Base-by-base conservation (phyloP, 2,329 filamentous ascomycete species). In the Dactylonectria estremocensis region DNA sequence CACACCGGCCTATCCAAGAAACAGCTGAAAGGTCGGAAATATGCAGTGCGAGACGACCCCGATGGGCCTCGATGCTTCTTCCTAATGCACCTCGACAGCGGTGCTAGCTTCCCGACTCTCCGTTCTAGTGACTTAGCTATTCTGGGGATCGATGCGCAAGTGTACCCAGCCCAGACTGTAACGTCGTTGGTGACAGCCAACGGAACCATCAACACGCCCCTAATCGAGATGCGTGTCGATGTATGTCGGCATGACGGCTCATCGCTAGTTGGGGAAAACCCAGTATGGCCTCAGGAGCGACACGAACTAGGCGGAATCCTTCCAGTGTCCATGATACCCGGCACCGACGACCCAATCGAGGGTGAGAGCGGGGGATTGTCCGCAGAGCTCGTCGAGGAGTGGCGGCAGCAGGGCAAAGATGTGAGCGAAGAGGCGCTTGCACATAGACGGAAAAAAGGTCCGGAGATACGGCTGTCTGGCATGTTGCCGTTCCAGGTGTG, bases 401-500 rank as follows among this genome's bases (percentile, higher is more conserved):
- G 43, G n/a, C 22, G 45, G 33, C 49, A 50, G 14, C 54, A 65
- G 9, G 74, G 71, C 13, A 58, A 68, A n/a, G 57, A 72, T 28
- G 49, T 73, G 6, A 73, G 70, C 8, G 70, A 76, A 24, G 33
- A 61, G 5, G 57, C 68, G 10, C 48, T 75, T 31, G 74, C 74
- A 7, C 35, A 37, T 14, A 66, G 72, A 3, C 40, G 58, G n/a
- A 69, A 62, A 58, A 57, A 55, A 6, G 13, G 45, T 8, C 18
- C n/a, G 0, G 72, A 76, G 10, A 56, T 61, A 6, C 74, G 74
- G 3, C 57, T 76, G 9, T 76, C 74, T 0, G 74, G 74, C 2
- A 69, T 76, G 64, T 66, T 76, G 28, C 74, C 74, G 0, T 76
- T 76, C 24, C 73, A 76, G 31, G 74, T 74, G 37, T 76, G 74